Conservation (phyloP, 371 early-diverging fungal species). For the Umbelopsis sp. region DNA sequence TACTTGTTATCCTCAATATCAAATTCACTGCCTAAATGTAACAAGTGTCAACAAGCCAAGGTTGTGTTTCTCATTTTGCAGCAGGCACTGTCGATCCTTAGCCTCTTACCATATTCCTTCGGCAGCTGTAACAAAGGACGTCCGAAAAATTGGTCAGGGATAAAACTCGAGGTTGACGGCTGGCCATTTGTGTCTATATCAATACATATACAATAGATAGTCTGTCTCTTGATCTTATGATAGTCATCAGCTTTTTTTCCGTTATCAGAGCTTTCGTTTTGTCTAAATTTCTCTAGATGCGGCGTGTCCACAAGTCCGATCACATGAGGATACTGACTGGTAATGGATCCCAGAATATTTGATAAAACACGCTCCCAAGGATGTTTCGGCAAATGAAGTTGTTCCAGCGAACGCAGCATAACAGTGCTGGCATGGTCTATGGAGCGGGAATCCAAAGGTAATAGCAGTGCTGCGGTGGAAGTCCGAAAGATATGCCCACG, state of each 20-base stretch:
- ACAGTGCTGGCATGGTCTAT: constrained; percentile 1
- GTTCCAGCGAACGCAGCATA: neutral
- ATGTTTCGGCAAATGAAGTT: neutral
- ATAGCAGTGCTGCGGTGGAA: neutral
- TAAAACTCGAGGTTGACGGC: neutral
- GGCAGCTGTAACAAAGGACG: neutral
- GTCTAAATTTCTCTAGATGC: constrained; percentile 2
- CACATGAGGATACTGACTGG: constrained; percentile 15
- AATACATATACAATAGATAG: constrained; percentile 6
- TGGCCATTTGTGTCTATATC: neutral
- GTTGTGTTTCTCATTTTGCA: neutral
- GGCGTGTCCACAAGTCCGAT: constrained; percentile 17
- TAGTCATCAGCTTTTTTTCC: constrained; percentile 10
- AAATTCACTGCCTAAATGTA: neutral
- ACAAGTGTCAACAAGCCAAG: neutral
- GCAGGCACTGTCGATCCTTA: neutral
- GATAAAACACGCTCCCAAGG: constrained; percentile 1
- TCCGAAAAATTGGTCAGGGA: neutral
- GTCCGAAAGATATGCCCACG: constrained; percentile 12
- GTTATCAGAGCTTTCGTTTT: constrained; percentile 10
- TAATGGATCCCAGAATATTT: constrained; percentile 5
- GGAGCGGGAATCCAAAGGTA: constrained; percentile 8
- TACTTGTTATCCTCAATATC: neutral
- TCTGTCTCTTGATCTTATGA: neutral
- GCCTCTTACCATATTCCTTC: neutral